Evolutionary conservation across 2,329 filamentous ascomycete species (phyloP).

Genomic region (Lachnellula arida): DNA sequence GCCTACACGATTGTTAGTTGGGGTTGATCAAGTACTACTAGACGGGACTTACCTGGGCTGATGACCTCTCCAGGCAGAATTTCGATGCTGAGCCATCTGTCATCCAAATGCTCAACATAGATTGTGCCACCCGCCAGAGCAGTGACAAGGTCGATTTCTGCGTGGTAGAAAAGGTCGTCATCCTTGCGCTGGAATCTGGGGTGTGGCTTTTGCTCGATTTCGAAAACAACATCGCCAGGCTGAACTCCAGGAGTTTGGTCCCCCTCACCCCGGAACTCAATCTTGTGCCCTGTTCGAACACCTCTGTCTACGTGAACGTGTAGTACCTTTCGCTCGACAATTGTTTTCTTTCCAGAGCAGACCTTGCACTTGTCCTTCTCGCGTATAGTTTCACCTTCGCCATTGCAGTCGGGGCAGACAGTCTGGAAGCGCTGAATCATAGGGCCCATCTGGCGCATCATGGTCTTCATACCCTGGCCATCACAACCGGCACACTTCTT

Average conservation of each 20-base stretch:
- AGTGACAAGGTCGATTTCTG: conserved; percentile 92
- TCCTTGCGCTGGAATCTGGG: conserved; percentile 90
- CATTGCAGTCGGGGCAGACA: conserved; percentile 95
- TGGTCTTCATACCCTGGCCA: conserved; percentile 96
- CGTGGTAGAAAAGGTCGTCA: conserved; percentile 92
- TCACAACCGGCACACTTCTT: conserved; percentile 89
- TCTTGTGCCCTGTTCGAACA: conserved; percentile 89
- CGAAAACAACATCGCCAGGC: conserved; percentile 94
- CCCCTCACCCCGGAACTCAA: conserved; percentile 95
- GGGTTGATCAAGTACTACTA: conserved; percentile 5
- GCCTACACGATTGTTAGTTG: conserved; percentile 47
- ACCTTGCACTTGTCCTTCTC: conserved; percentile 98
- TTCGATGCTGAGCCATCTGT: conserved; percentile 91
- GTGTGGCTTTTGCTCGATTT: conserved; percentile 99
- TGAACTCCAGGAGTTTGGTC: conserved; percentile 92
- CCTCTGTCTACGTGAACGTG: conserved; percentile 97
- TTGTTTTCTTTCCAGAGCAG: conserved; percentile 95
- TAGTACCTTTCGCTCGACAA: conserved; percentile 94
- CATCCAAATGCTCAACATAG: conserved; percentile 93
- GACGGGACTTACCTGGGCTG: conserved; percentile 66
- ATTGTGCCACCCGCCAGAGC: conserved; percentile 88
- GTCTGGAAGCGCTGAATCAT: conserved; percentile 99
- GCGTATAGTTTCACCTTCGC: conserved; percentile 93
- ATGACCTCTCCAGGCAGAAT: conserved; percentile 95
- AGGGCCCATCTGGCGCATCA: conserved; percentile 99